Percentiles rank a stretch among this genome's conserved stretches.
phyloP scores from a whole-genome alignment of 306 rosid species.

The Morella rubra region DNA sequence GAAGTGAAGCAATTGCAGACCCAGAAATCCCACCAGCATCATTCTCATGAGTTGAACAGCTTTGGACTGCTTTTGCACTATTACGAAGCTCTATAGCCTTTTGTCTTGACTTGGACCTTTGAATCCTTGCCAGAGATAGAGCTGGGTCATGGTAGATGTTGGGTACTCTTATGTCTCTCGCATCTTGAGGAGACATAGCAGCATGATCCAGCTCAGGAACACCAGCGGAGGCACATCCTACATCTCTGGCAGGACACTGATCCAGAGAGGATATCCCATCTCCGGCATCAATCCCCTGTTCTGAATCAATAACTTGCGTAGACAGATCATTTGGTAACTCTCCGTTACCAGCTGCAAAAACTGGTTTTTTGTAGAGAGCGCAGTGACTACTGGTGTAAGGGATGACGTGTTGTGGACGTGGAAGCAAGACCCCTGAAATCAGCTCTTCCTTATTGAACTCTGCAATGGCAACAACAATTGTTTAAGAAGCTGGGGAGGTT shows the following conservation, averaged over 20 bases:
- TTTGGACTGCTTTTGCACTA: conserved; percentile 50
- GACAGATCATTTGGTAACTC: conserved; percentile 36
- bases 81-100: conserved; percentile 70
- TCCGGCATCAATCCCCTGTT: conserved; percentile 28
- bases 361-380: conserved; percentile 37
- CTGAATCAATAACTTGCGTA: conserved; percentile 26
- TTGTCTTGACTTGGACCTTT: conserved; percentile 87
- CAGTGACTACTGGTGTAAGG: conserved; percentile 40
- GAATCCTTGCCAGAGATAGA: conserved; percentile 71
- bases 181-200: conserved; percentile 46
- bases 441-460: conserved; percentile 49
- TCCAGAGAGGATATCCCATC: conserved; percentile 35
- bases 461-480: conserved; percentile 27
- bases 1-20: conserved; percentile 36
- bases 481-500: not conserved
- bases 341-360: conserved; percentile 29
- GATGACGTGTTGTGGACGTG: conserved; percentile 30
- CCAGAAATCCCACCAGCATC: conserved; percentile 37
- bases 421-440: conserved; percentile 43
- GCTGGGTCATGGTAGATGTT: conserved; percentile 51
- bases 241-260: conserved; percentile 38
- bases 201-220: conserved; percentile 35
- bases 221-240: conserved; percentile 41
- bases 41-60: conserved; percentile 30
- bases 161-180: conserved; percentile 34